These are phyloP conservation scores for Aspergillus arachidicola DNA, from an alignment of 2,329 filamentous ascomycete species.

Conservation along the genomic window DNA sequence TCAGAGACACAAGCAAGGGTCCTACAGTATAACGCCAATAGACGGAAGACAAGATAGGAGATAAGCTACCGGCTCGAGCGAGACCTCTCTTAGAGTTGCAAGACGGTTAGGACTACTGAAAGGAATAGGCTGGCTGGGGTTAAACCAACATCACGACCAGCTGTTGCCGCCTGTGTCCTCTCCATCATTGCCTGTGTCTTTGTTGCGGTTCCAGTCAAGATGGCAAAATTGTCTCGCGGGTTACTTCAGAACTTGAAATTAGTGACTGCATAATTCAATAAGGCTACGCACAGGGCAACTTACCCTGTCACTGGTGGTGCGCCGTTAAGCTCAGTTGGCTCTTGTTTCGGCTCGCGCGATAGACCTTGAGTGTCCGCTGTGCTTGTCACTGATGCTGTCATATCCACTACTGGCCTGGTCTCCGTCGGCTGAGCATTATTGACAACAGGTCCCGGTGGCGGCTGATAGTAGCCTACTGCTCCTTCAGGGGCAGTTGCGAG, in stretches of 20 bases:
- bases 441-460: conserved; percentile 18
- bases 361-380: background rate
- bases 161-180: conserved; percentile 11
- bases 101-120: background rate
- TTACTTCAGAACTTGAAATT: background rate
- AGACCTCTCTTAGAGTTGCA: background rate
- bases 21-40: background rate
- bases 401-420: background rate
- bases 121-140: background rate
- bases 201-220: conserved; percentile 12
- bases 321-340: background rate
- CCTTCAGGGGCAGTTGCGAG: conserved; percentile 22
- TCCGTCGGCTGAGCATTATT: conserved; percentile 1
- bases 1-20: background rate
- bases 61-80: background rate
- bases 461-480: conserved; percentile 25
- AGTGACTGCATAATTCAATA: background rate
- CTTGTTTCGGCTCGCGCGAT: background rate
- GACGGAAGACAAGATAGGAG: background rate
- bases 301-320: background rate
- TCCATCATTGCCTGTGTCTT: conserved; percentile 6
- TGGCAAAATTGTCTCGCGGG: conserved; percentile 6
- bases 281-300: background rate
- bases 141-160: conserved; percentile 1
- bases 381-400: background rate